Evolutionary conservation across 306 rosid genomes (phyloP).

Genomic region (Rubus parviflorus): DNA sequence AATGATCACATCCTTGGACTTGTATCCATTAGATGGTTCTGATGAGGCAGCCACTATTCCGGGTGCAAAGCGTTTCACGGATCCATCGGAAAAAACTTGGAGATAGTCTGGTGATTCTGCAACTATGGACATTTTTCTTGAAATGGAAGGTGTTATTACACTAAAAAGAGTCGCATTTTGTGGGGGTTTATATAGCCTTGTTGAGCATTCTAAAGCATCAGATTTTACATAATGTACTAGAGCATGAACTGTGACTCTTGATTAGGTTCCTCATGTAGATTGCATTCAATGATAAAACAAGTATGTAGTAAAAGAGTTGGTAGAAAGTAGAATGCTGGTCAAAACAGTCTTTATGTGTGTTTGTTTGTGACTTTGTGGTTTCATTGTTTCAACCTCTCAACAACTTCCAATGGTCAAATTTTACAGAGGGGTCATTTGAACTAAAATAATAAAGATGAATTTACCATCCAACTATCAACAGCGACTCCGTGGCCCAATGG

Average conservation of each 20-base stretch:
- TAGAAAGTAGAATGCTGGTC: not conserved
- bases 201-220: not conserved
- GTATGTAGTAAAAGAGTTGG: not conserved
- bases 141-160: not conserved
- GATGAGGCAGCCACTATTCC: conserved; percentile 36
- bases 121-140: conserved; percentile 48
- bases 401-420: not conserved
- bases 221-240: not conserved
- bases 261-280: conserved; percentile 50
- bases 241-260: not conserved
- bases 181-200: not conserved
- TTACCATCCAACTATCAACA: not conserved
- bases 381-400: not conserved
- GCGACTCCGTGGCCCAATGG: conserved; percentile 81
- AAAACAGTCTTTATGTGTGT: not conserved
- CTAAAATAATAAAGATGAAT: too few species aligned
- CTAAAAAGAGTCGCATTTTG: not conserved
- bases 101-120: conserved; percentile 65
- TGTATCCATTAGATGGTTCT: conserved; percentile 39
- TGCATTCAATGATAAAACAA: not conserved
- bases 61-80: conserved; percentile 64
- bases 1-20: conserved; percentile 60
- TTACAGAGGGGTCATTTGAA: too few species aligned
- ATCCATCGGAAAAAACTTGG: conserved; percentile 63
- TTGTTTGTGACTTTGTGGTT: not conserved